Percentiles rank a stretch among this genome's conserved stretches.
Evolutionary conservation across 2,329 filamentous ascomycete genomes (phyloP).

Genomic region (Hypomyces perniciosus): DNA sequence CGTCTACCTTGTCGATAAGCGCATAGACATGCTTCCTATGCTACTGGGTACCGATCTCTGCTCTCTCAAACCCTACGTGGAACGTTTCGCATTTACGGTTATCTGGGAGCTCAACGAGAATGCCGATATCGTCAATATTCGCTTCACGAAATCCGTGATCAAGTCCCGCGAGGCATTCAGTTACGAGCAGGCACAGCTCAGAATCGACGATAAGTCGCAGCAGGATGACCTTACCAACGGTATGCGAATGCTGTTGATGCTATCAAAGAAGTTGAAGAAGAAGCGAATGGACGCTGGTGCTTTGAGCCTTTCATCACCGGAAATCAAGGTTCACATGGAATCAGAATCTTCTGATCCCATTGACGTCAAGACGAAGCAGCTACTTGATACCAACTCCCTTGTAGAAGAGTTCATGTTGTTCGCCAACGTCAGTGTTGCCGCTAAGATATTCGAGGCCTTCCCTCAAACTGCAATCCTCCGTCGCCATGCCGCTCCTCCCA

Average conservation of each 20-base stretch:
- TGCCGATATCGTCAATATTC: conserved; percentile 76
- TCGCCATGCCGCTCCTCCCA: conserved; percentile 85
- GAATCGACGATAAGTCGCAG: conserved; percentile 84
- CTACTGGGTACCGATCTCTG: conserved; percentile 93
- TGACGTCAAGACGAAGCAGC: conserved; percentile 91
- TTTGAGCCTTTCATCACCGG: conserved; percentile 91
- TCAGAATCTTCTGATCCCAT: conserved; percentile 94
- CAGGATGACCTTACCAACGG: conserved; percentile 84
- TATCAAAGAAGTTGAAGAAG: conserved; percentile 89
- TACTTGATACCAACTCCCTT: conserved; percentile 91
- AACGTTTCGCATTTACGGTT: conserved; percentile 80
- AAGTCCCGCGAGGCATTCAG: conserved; percentile 94
- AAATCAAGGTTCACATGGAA: conserved; percentile 92
- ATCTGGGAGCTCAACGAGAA: conserved; percentile 83
- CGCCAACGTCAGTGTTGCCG: conserved; percentile 90
- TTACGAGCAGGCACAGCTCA: conserved; percentile 91
- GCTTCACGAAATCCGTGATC: conserved; percentile 97
- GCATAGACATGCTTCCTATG: conserved; percentile 98
- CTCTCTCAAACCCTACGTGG: conserved; percentile 95
- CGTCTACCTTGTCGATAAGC: conserved; percentile 96
- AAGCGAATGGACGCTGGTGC: conserved; percentile 96
- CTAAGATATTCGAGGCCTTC: conserved; percentile 84
- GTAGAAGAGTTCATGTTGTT: conserved; percentile 99
- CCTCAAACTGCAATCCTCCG: conserved; percentile 92
- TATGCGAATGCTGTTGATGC: conserved; percentile 78